These are phyloP conservation scores for Penicillium silybi DNA, from an alignment of 495 filamentous ascomycete genomes.

Conservation along the genomic window DNA sequence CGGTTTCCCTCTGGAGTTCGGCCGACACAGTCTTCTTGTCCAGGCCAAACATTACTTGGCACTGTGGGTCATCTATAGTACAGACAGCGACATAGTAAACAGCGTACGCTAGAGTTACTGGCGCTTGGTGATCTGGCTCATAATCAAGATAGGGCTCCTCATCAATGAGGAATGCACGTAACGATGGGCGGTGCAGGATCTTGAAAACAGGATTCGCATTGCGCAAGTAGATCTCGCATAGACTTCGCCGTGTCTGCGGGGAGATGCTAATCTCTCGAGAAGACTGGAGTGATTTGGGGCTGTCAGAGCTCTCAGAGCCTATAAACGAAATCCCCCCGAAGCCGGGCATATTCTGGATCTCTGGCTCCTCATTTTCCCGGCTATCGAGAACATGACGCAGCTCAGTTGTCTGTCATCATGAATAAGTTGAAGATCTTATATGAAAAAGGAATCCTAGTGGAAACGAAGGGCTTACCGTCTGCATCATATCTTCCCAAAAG, in stretches of 20 bases:
- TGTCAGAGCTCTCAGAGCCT: conserved; percentile 20
- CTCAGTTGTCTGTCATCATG: conserved; percentile 14
- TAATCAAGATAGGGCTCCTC: conserved; percentile 31
- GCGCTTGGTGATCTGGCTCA: conserved; percentile 27
- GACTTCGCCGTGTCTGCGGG: conserved; percentile 7
- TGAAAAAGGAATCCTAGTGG: neutral
- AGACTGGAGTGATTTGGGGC: conserved; percentile 10
- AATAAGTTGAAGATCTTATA: neutral
- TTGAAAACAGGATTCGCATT: conserved; percentile 42
- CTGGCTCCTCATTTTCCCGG: conserved; percentile 14
- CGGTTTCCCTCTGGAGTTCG: conserved; percentile 46
- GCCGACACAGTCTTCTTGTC: conserved; percentile 35
- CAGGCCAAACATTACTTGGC: conserved; percentile 34
- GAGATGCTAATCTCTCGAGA: conserved; percentile 2
- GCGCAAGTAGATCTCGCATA: conserved; percentile 31
- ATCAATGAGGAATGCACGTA: conserved; percentile 28
- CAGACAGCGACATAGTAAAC: conserved; percentile 51
- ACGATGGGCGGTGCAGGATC: conserved; percentile 34
- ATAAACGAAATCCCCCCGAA: conserved; percentile 12
- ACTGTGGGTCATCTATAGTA: conserved; percentile 41
- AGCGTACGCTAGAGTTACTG: conserved; percentile 44
- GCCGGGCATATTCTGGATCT: conserved; percentile 2
- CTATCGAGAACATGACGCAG: conserved; percentile 24
- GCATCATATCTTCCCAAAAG: conserved; percentile 34
- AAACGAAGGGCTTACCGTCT: conserved; percentile 21